A percentile compares a stretch with the other conserved stretches of the same genome.
These are phyloP conservation scores for Panus rudis DNA, from an alignment of 768 basidiomycete genomes.

Conservation along the genomic window DNA sequence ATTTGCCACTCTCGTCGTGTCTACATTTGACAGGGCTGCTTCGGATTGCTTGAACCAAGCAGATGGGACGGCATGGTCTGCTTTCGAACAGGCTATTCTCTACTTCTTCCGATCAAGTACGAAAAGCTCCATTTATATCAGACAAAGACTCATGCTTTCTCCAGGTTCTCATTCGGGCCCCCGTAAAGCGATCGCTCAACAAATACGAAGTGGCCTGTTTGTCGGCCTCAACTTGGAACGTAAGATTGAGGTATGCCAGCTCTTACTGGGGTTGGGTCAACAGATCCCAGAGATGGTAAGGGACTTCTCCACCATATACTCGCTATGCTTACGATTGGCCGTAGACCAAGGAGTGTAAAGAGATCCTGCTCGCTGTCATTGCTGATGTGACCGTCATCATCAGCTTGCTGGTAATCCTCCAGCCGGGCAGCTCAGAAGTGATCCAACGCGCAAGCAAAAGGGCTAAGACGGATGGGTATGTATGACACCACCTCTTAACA, in stretches of 20 bases:
- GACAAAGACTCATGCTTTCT: too few species aligned
- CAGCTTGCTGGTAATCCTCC: constrained; percentile 43
- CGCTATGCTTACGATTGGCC: background rate
- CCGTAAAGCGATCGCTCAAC: constrained; percentile 34
- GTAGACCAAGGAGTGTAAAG: constrained; percentile 27
- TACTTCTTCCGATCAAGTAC: constrained; percentile 42
- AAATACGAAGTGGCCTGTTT: constrained; percentile 53
- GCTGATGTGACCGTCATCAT: constrained; percentile 46
- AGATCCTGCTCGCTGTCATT: constrained; percentile 41
- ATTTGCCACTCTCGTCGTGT: constrained; percentile 28
- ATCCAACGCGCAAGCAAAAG: constrained; percentile 57
- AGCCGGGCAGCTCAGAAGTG: constrained; percentile 35
- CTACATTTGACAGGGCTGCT: constrained; percentile 46
- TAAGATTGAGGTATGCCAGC: constrained; percentile 46
- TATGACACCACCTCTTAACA: background rate
- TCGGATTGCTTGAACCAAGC: constrained; percentile 38
- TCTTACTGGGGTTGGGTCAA: constrained; percentile 48
- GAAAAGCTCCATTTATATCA: too few species aligned
- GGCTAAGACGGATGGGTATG: constrained; percentile 51
- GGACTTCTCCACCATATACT: constrained; percentile 1
- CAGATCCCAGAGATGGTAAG: constrained; percentile 45
- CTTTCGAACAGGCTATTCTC: constrained; percentile 38
- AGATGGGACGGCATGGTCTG: constrained; percentile 41
- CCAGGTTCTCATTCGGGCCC: constrained; percentile 35
- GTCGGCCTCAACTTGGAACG: constrained; percentile 41